These are phyloP conservation scores for Pseudevernia furfuracea DNA, from an alignment of 495 filamentous ascomycete species.

Conservation along the genomic window DNA sequence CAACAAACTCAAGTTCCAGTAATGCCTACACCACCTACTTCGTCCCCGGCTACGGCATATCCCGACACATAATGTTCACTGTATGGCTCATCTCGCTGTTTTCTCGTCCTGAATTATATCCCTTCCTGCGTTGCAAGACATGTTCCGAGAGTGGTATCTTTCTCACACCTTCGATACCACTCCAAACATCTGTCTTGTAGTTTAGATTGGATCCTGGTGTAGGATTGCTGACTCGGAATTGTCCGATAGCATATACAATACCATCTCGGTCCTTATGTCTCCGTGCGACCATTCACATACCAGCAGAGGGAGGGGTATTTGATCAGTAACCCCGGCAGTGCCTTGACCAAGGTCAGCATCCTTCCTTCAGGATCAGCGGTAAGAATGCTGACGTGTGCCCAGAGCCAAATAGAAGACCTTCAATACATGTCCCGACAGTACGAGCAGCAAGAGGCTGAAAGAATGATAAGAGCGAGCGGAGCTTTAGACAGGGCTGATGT, in stretches of 20 bases:
- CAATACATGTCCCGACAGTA: conserved; percentile 45
- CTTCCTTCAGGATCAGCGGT: conserved; percentile 1
- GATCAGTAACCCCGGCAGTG: conserved; percentile 38
- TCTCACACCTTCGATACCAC: not conserved
- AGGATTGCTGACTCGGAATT: not conserved
- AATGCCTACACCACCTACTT: conserved; percentile 39
- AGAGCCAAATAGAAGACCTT: conserved; percentile 51
- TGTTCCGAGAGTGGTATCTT: conserved; percentile 1
- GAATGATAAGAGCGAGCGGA: conserved; percentile 37
- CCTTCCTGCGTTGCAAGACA: not conserved
- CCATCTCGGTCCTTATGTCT: conserved; percentile 44
- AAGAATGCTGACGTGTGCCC: conserved; percentile 7
- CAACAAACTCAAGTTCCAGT: conserved; percentile 16
- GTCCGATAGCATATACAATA: conserved; percentile 37
- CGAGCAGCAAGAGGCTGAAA: conserved; percentile 44
- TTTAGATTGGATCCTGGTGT: not conserved
- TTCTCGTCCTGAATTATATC: not conserved
- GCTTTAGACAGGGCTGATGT: conserved; percentile 32
- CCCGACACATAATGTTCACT: conserved; percentile 46
- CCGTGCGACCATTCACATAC: conserved; percentile 45
- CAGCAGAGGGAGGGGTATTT: conserved; percentile 50
- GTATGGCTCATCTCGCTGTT: conserved; percentile 10
- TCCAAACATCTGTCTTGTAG: not conserved
- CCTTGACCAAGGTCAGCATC: conserved; percentile 43
- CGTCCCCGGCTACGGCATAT: conserved; percentile 46